These are phyloP conservation scores for Mimosa bimucronata DNA, from an alignment of 306 rosid species.

Conservation along the genomic window DNA sequence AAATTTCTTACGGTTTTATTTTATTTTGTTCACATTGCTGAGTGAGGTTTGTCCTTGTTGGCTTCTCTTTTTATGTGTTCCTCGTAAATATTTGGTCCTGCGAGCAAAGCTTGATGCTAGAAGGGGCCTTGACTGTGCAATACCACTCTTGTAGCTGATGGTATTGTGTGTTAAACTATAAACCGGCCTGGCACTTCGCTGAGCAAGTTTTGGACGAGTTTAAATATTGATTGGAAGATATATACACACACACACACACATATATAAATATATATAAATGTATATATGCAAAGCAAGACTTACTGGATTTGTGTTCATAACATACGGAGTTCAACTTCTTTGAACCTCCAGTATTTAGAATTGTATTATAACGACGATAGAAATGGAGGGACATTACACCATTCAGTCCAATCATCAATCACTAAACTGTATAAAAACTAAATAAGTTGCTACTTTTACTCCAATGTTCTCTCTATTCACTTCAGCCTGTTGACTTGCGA, in stretches of 20 bases:
- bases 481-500: no score
- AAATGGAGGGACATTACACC: constrained; percentile 74
- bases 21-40: no score
- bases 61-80: no score
- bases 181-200: constrained; percentile 11
- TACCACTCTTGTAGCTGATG: no score
- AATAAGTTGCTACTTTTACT: constrained; percentile 44
- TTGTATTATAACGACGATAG: constrained; percentile 62
- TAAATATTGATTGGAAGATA: constrained; percentile 26
- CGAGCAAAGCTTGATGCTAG: no score
- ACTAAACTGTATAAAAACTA: constrained; percentile 32
- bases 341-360: constrained; percentile 1
- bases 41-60: no score
- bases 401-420: constrained; percentile 52
- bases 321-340: constrained; percentile 67
- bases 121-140: no score
- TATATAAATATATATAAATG: no score
- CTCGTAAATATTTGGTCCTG: no score
- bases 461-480: no score
- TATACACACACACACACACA: no score
- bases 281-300: constrained; percentile 67
- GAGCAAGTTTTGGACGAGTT: neutral
- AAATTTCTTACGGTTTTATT: no score
- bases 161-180: neutral
- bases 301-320: constrained; percentile 79